A percentile compares a stretch with the other conserved stretches of the same genome.
Conservation (phyloP, 2,329 filamentous ascomycete genomes). For the Tolypocladium guangdongense region DNA sequence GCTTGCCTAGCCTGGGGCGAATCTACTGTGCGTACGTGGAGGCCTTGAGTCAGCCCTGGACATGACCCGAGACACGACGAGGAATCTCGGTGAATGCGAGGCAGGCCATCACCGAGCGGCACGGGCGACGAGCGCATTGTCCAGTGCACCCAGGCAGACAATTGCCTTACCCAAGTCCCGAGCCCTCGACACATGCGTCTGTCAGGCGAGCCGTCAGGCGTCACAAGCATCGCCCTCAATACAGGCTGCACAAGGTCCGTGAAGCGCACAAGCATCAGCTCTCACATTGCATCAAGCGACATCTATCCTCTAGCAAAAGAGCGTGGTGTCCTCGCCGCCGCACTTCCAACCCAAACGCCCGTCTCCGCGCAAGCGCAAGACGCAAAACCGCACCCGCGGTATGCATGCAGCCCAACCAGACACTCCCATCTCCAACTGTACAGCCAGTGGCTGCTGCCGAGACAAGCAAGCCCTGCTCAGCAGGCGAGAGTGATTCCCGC, state of each 20-base stretch:
- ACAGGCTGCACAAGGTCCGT: not conserved
- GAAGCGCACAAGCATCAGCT: not conserved
- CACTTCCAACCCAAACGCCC: slow-evolving; percentile 1
- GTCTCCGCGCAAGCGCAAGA: not conserved
- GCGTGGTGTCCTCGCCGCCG: not conserved
- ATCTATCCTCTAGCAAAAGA: slow-evolving; percentile 6
- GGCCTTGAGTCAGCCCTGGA: too few relatives aligned
- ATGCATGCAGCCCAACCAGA: not conserved
- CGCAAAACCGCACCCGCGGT: not conserved
- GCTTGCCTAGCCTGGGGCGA: too few relatives aligned
- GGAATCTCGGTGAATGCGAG: too few relatives aligned
- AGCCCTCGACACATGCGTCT: not conserved
- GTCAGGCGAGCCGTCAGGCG: not conserved
- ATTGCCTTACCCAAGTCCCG: not conserved
- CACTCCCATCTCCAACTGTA: not conserved
- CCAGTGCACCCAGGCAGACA: not conserved
- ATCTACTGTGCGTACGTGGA: too few relatives aligned
- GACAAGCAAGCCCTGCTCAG: not conserved
- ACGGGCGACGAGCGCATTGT: not conserved
- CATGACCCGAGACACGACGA: too few relatives aligned
- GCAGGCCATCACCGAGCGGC: too few relatives aligned
- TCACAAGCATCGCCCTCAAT: not conserved
- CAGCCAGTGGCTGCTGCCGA: not conserved
- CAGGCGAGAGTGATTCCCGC: not conserved
- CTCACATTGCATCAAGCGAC: not conserved